A percentile compares a stretch with the other conserved stretches of the same genome.
phyloP scores from a whole-genome alignment of 23 red algal species.

The Gracilaria caudata region DNA sequence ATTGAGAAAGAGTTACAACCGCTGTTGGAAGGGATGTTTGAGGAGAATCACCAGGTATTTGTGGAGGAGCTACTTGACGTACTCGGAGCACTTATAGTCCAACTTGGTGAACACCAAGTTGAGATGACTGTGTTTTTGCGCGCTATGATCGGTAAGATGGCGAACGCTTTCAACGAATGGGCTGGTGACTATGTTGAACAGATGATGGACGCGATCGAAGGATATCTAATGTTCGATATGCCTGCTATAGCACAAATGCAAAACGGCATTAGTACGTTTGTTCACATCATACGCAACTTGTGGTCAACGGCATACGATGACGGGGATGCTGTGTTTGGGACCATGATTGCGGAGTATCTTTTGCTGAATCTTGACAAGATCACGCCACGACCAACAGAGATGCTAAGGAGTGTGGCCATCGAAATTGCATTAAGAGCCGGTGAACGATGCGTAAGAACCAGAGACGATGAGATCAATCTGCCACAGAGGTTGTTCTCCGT shows the following conservation, averaged over 20 bases:
- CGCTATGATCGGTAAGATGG: constrained; percentile 48
- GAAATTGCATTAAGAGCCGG: constrained; percentile 29
- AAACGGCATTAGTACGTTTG: constrained; percentile 30
- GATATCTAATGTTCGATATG: constrained; percentile 50
- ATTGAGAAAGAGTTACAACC: constrained; percentile 64
- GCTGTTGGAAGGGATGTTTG: constrained; percentile 80
- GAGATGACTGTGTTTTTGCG: constrained; percentile 38
- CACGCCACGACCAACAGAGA: not conserved
- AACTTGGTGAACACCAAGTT: constrained; percentile 38
- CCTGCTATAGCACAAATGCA: constrained; percentile 19
- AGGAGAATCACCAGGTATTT: constrained; percentile 82
- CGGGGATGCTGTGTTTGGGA: constrained; percentile 57
- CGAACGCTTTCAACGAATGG: constrained; percentile 49
- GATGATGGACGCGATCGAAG: constrained; percentile 57
- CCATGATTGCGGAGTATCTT: constrained; percentile 52
- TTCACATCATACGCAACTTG: constrained; percentile 36
- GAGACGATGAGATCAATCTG: constrained; percentile 24
- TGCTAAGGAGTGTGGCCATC: constrained; percentile 16
- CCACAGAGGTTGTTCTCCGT: constrained; percentile 34
- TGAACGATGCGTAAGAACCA: constrained; percentile 22
- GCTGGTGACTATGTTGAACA: constrained; percentile 61
- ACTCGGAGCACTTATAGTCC: constrained; percentile 55
- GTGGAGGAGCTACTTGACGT: constrained; percentile 84
- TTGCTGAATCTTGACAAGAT: constrained; percentile 29
- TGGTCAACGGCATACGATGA: constrained; percentile 56